Conservation (phyloP, 352 stramenopile species). For the Blastocystis sp. region DNA sequence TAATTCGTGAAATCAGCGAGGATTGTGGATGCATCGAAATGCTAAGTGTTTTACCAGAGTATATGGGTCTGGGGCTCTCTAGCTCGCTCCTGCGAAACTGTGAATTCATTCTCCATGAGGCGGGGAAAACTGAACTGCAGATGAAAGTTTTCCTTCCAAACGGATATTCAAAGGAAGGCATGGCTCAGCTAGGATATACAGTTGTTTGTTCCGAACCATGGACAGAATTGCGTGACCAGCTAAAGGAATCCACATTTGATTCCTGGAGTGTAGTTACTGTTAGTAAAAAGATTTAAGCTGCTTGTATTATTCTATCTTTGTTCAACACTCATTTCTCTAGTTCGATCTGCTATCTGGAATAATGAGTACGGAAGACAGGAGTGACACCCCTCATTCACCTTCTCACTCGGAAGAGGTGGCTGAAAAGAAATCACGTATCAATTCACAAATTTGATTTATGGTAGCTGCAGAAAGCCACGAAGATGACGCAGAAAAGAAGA, state of each 20-base stretch:
- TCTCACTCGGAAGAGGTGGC: not conserved
- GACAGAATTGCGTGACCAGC: slow-evolving; percentile 9
- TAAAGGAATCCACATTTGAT: not conserved
- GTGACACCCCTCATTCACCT: not conserved
- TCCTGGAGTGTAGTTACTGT: not conserved
- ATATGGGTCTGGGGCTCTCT: slow-evolving; percentile 24
- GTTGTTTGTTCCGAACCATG: not conserved
- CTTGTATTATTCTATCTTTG: slow-evolving; percentile 3
- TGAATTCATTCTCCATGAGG: slow-evolving; percentile 34
- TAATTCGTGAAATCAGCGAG: not conserved
- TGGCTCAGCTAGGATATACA: not conserved
- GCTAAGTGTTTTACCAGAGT: slow-evolving; percentile 29
- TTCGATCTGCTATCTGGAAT: not conserved
- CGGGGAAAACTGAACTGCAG: not conserved
- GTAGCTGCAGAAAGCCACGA: not conserved
- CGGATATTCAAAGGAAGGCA: not conserved
- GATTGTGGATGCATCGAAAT: not conserved
- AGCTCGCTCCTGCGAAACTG: not conserved
- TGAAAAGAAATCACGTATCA: not conserved
- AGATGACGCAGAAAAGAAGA: not conserved
- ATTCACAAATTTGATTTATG: too few relatives aligned
- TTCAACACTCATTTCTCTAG: not conserved
- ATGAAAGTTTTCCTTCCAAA: slow-evolving; percentile 9
- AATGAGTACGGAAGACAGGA: not conserved
- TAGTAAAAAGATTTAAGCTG: slow-evolving; percentile 12